Conservation (phyloP, 108 stramenopile species). For the Stephanodiscus minutulus region DNA sequence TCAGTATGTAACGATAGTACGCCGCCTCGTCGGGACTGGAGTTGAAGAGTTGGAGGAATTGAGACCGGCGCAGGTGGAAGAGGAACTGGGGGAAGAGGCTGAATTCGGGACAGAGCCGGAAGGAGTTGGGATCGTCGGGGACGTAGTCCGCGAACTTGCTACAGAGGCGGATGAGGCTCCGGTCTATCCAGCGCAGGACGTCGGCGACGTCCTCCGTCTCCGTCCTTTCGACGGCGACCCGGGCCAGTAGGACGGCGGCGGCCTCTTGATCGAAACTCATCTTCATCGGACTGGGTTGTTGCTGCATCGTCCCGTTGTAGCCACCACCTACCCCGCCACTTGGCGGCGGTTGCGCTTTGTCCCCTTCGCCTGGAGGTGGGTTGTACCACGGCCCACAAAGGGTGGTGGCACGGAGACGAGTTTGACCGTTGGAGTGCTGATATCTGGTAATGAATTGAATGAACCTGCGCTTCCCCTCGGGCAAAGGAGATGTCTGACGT, state of each 20-base stretch:
- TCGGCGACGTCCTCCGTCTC: constrained; percentile 96
- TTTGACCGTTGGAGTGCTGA: constrained; percentile 91
- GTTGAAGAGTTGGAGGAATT: constrained; percentile 98
- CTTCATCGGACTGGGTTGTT: constrained; percentile 70
- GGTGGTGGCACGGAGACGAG: constrained; percentile 94
- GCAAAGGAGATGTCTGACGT: constrained; percentile 64
- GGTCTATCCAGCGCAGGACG: constrained; percentile 98
- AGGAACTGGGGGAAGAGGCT: constrained; percentile 98
- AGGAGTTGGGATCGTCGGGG: constrained; percentile 92
- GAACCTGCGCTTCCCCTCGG: constrained; percentile 87
- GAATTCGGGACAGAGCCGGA: constrained; percentile 94
- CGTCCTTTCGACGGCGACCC: constrained; percentile 93
- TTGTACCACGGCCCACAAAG: constrained; percentile 95
- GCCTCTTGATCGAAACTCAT: constrained; percentile 98
- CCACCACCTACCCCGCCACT: constrained; percentile 38
- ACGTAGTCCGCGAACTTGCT: constrained; percentile 97
- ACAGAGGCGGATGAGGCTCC: constrained; percentile 96
- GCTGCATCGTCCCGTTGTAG: constrained; percentile 41
- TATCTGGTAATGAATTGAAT: constrained; percentile 98
- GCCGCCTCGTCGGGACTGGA: constrained; percentile 97
- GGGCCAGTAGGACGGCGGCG: constrained; percentile 96
- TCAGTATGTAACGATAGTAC: constrained; percentile 94
- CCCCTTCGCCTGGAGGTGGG: constrained; percentile 55
- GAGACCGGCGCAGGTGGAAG: constrained; percentile 93
- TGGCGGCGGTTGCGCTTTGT: constrained; percentile 50